phyloP scores from a whole-genome alignment of 2,329 filamentous ascomycete species.

The Sporothrix protearum region DNA sequence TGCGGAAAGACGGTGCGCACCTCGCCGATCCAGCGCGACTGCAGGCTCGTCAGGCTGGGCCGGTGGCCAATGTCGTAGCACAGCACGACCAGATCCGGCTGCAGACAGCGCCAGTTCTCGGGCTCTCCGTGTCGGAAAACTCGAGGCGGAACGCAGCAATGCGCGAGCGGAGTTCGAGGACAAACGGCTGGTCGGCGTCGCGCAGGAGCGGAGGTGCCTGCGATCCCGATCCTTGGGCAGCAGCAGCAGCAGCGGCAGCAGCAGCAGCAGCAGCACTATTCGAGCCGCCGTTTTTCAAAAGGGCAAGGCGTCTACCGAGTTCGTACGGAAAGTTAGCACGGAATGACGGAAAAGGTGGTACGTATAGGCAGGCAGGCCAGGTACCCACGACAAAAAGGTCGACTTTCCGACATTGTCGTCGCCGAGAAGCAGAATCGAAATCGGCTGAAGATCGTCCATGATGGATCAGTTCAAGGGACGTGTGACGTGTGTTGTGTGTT shows the following conservation, averaged over 20 bases:
- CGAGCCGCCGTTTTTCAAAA: conserved; percentile 31
- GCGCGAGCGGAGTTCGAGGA: conserved; percentile 52
- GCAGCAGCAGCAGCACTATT: conserved; percentile 20
- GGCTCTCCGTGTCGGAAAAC: conserved; percentile 58
- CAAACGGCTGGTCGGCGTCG: conserved; percentile 59
- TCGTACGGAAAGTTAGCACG: no score
- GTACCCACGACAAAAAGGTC: conserved; percentile 54
- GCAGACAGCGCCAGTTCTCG: conserved; percentile 58
- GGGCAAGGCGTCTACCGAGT: conserved; percentile 50
- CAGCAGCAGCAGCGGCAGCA: no score
- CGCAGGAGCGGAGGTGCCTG: conserved; percentile 50
- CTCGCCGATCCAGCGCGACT: conserved; percentile 57
- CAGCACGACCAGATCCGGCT: conserved; percentile 56
- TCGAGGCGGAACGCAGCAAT: conserved; percentile 51
- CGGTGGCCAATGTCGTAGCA: conserved; percentile 62
- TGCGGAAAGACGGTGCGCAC: conserved; percentile 47
- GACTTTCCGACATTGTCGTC: conserved; percentile 59
- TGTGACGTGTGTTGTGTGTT: no score
- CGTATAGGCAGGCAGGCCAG: neutral
- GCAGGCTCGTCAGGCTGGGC: conserved; percentile 56
- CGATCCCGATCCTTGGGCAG: conserved; percentile 40
- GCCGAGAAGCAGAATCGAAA: conserved; percentile 55
- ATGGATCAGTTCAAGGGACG: neutral
- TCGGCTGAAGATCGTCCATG: conserved; percentile 21
- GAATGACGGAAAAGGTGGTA: no score